Evolutionary conservation across 116 monocot genomes (phyloP).

Genomic region (Cymodocea nodosa): DNA sequence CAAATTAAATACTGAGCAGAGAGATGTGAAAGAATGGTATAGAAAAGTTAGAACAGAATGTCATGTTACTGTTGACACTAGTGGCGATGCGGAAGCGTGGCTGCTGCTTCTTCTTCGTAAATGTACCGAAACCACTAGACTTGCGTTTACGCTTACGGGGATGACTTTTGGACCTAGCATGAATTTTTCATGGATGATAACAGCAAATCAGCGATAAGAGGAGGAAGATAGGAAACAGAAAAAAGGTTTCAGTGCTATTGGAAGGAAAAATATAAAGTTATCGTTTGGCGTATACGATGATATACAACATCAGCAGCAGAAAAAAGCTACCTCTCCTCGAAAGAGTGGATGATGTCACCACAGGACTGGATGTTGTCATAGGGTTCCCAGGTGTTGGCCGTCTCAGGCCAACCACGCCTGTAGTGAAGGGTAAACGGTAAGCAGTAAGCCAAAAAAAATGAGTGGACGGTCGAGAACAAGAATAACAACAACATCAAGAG

Average conservation of each 20-base stretch:
- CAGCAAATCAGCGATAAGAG: background rate
- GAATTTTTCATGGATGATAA: background rate
- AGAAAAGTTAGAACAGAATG: background rate
- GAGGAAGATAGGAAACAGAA: too few relatives aligned
- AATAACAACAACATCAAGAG: background rate
- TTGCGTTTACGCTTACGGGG: constrained; percentile 24
- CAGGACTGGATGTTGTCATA: constrained; percentile 54
- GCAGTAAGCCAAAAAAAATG: background rate
- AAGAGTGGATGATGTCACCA: constrained; percentile 58
- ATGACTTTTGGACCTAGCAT: constrained; percentile 11
- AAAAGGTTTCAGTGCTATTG: too few relatives aligned
- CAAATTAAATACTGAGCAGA: too few relatives aligned
- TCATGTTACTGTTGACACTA: background rate
- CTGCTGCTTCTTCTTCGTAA: constrained; percentile 31
- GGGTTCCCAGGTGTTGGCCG: constrained; percentile 93
- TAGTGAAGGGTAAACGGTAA: background rate
- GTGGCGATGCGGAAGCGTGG: background rate
- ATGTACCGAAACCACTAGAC: background rate
- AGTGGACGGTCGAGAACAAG: background rate
- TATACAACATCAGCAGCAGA: background rate
- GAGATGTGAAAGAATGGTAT: background rate
- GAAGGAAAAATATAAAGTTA: too few relatives aligned
- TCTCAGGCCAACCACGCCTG: constrained; percentile 94
- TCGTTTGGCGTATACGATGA: background rate
- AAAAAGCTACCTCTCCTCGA: constrained; percentile 38